phyloP scores from a whole-genome alignment of 176 grass and related monocot species.

The Lolium perenne region DNA sequence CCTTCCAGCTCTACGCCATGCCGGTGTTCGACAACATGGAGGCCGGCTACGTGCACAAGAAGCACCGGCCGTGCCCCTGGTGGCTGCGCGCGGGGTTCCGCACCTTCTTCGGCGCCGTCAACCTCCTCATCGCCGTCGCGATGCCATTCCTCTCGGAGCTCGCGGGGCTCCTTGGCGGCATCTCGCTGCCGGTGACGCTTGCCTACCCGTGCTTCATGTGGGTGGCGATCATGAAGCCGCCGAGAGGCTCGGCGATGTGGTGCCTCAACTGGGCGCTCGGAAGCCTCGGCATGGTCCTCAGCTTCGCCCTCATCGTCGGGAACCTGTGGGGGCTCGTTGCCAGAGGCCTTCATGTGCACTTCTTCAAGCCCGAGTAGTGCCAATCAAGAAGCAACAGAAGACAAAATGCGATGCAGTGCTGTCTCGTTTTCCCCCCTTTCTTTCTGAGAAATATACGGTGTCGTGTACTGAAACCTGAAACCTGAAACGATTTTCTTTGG shows the following conservation, averaged over 20 bases:
- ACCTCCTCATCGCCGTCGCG: conserved; percentile 75
- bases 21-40: conserved; percentile 92
- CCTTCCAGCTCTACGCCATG: conserved; percentile 93
- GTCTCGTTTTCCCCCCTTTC: no score
- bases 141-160: conserved; percentile 82
- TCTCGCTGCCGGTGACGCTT: conserved; percentile 84
- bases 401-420: not conserved
- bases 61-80: conserved; percentile 80
- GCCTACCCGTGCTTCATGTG: conserved; percentile 99
- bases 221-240: conserved; percentile 78
- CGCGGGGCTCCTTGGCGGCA: conserved; percentile 67
- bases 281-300: conserved; percentile 64
- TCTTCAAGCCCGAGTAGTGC: conserved; percentile 59
- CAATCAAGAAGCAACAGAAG: conserved; percentile 31
- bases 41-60: conserved; percentile 69
- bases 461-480: not conserved
- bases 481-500: not conserved
- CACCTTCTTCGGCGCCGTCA: conserved; percentile 56
- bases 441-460: not conserved
- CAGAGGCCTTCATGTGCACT: conserved; percentile 57
- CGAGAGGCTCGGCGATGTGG: conserved; percentile 57
- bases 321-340: conserved; percentile 71
- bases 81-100: conserved; percentile 71
- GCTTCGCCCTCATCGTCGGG: conserved; percentile 64
- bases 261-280: conserved; percentile 81